phyloP scores from a whole-genome alignment of 257 asterid species.

The Solanum neorickii region DNA sequence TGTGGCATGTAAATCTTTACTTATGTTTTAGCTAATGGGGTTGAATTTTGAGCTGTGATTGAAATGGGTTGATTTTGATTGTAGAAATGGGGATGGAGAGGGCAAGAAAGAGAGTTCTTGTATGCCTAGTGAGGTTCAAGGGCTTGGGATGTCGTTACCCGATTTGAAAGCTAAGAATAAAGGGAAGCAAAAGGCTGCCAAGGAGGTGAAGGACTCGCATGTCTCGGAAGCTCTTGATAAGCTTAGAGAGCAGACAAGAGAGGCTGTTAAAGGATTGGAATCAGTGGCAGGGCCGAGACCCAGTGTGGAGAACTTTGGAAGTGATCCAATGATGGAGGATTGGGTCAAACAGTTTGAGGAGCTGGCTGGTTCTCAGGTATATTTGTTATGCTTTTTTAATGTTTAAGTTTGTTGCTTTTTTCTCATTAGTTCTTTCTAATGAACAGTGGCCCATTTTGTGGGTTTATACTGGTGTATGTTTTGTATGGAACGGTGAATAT shows the following conservation, averaged over 20 bases:
- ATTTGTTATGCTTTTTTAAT: background rate
- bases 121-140: constrained; percentile 48
- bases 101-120: constrained; percentile 26
- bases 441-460: background rate
- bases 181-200: constrained; percentile 60
- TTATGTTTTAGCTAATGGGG: background rate
- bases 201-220: constrained; percentile 66
- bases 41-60: background rate
- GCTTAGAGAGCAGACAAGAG: constrained; percentile 83
- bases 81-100: constrained; percentile 41
- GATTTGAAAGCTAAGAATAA: constrained; percentile 73
- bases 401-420: background rate
- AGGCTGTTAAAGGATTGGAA: constrained; percentile 80
- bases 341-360: constrained; percentile 97
- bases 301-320: constrained; percentile 37
- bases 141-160: constrained; percentile 91
- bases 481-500: background rate
- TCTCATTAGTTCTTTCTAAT: background rate
- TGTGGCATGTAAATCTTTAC: background rate
- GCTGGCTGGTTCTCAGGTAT: constrained; percentile 88
- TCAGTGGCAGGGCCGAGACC: constrained; percentile 50
- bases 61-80: background rate
- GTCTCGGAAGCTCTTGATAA: constrained; percentile 85
- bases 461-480: no score
- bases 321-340: constrained; percentile 79